A percentile compares a stretch with the other conserved stretches of the same genome.
These are phyloP conservation scores for Taphrina pruni DNA, from an alignment of 1,139 yeast species.

Conservation along the genomic window DNA sequence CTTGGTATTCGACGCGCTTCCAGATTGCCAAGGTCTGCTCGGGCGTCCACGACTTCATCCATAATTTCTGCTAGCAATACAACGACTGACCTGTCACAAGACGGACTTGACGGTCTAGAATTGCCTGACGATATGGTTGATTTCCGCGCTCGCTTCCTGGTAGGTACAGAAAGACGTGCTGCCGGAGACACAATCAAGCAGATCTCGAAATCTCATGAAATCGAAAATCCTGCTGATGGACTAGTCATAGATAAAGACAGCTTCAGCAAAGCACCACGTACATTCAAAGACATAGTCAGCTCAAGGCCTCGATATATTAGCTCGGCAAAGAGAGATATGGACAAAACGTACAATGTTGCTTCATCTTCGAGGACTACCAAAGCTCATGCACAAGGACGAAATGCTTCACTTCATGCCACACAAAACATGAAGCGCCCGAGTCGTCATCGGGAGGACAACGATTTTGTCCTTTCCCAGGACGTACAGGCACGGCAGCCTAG, in stretches of 20 bases:
- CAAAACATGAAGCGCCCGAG: background rate
- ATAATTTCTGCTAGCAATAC: slow-evolving; percentile 37
- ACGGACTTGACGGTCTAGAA: slow-evolving; percentile 45
- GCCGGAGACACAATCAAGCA: slow-evolving; percentile 23
- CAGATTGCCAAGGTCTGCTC: slow-evolving; percentile 3
- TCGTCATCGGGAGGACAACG: background rate
- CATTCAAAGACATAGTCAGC: no score
- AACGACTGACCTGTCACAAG: slow-evolving; percentile 46
- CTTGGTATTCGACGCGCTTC: slow-evolving; percentile 26
- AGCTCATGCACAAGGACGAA: background rate
- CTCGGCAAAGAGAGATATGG: background rate
- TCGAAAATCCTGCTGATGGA: slow-evolving; percentile 45
- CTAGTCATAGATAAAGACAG: slow-evolving; percentile 44
- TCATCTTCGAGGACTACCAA: background rate
- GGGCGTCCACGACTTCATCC: slow-evolving; percentile 40
- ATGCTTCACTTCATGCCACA: background rate
- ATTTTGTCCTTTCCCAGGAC: background rate
- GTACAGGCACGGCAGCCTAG: background rate
- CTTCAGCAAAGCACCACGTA: slow-evolving; percentile 18
- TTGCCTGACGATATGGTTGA: slow-evolving; percentile 46
- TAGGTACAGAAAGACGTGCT: slow-evolving; percentile 25
- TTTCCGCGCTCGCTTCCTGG: slow-evolving; percentile 37
- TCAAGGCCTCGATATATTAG: background rate
- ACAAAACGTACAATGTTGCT: background rate
- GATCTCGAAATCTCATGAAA: slow-evolving; percentile 1